Evolutionary conservation across 2,329 filamentous ascomycete species (phyloP).

Genomic region (Aspergillaceae sp.): DNA sequence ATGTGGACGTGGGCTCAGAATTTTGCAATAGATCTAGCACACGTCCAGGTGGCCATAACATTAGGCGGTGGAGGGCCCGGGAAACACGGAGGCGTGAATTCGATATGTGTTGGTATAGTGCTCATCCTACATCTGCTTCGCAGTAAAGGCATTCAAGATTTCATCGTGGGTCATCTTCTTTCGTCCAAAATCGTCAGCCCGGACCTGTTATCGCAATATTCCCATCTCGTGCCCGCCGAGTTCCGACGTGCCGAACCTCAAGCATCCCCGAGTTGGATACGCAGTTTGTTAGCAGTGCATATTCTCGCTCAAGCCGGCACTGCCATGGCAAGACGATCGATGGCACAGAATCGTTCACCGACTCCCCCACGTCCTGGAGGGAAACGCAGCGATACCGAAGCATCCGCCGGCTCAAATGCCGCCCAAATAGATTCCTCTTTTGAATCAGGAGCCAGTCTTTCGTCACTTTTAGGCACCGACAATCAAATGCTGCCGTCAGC

Average conservation of each 20-base stretch:
- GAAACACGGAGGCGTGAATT: constrained; percentile 40
- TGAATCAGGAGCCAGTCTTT: constrained; percentile 35
- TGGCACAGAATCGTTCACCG: constrained; percentile 38
- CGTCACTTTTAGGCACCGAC: constrained; percentile 33
- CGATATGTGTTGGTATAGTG: constrained; percentile 38
- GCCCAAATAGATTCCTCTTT: constrained; percentile 35
- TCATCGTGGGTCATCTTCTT: constrained; percentile 39
- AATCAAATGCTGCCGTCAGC: constrained; percentile 44
- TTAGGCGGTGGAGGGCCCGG: constrained; percentile 64
- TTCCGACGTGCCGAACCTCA: constrained; percentile 35
- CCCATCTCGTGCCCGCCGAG: constrained; percentile 36
- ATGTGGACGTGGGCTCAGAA: constrained; percentile 81
- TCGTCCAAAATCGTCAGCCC: constrained; percentile 37
- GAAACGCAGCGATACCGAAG: constrained; percentile 39
- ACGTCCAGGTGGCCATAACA: constrained; percentile 86
- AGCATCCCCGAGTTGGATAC: constrained; percentile 37
- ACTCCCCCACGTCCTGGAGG: constrained; percentile 28
- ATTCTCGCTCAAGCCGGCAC: constrained; percentile 42
- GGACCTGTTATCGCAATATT: constrained; percentile 35
- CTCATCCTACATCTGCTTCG: constrained; percentile 39
- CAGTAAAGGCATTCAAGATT: constrained; percentile 42
- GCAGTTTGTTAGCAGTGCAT: constrained; percentile 42
- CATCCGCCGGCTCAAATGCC: constrained; percentile 33
- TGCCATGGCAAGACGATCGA: constrained; percentile 39
- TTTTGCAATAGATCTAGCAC: constrained; percentile 79